A percentile compares a stretch with the other conserved stretches of the same genome.
Conservation (phyloP, 1,284 basidiomycete species). For the Meripilus lineatus region DNA sequence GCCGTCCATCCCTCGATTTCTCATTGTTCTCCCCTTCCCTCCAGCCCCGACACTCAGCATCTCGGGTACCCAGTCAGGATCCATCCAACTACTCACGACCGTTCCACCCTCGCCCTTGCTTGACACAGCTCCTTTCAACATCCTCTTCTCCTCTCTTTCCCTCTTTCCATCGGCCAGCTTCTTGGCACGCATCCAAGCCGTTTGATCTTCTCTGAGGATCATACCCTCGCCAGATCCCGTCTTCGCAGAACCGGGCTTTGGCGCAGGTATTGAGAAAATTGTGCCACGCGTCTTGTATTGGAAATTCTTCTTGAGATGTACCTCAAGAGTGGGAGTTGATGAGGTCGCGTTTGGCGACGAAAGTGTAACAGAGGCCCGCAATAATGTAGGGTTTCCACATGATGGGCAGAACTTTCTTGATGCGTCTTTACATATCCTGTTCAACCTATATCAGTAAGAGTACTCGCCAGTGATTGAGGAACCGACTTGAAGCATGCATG, state of each 20-base stretch:
- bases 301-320: slow-evolving; percentile 94
- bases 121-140: slow-evolving; percentile 60
- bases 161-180: slow-evolving; percentile 68
- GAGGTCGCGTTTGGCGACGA: slow-evolving; percentile 56
- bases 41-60: slow-evolving; percentile 74
- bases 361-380: slow-evolving; percentile 89
- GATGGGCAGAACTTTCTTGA: slow-evolving; percentile 97
- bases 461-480: background rate
- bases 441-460: background rate
- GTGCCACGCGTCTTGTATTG: slow-evolving; percentile 93
- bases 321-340: slow-evolving; percentile 62
- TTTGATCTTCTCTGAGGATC: slow-evolving; percentile 88
- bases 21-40: slow-evolving; percentile 64
- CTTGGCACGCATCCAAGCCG: slow-evolving; percentile 80
- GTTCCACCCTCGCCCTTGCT: slow-evolving; percentile 46
- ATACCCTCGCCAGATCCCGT: slow-evolving; percentile 75
- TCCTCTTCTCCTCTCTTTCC: slow-evolving; percentile 73
- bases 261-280: slow-evolving; percentile 89
- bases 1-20: slow-evolving; percentile 46
- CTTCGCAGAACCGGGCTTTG: slow-evolving; percentile 87
- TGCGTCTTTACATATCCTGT: slow-evolving; percentile 92
- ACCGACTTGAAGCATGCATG: slow-evolving; percentile 98
- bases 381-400: slow-evolving; percentile 90
- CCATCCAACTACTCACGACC: slow-evolving; percentile 79
- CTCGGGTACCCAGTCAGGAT: slow-evolving; percentile 93